Conservation (phyloP, 345 rosid species). For the Syzygium oleosum region DNA sequence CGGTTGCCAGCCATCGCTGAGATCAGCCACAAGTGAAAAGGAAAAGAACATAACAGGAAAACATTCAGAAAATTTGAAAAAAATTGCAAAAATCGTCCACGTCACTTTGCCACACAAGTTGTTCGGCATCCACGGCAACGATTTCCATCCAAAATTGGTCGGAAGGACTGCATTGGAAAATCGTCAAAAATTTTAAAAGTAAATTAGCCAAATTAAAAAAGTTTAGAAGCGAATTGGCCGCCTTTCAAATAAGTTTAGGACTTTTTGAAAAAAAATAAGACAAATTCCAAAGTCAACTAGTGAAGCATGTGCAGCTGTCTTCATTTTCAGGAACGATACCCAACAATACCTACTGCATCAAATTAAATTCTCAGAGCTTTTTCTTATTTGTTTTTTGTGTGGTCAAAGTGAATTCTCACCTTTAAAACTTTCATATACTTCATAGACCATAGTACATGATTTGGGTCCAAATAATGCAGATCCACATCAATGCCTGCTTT, state of each 20-base stretch:
- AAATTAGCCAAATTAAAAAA: neutral
- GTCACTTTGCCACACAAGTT: rapidly evolving
- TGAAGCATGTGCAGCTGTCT: neutral
- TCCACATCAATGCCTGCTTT: neutral
- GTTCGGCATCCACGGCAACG: rapidly evolving
- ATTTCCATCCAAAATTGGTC: neutral
- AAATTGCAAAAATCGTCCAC: neutral
- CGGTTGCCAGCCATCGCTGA: neutral
- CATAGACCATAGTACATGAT: neutral
- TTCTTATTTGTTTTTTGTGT: neutral
- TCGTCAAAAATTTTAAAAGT: no score
- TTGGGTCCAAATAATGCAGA: neutral
- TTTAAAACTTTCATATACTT: neutral
- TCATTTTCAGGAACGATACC: neutral
- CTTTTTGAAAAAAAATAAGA: neutral
- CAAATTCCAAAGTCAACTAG: neutral
- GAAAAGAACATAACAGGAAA: neutral
- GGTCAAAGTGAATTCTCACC: neutral
- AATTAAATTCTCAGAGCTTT: neutral
- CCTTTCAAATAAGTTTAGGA: neutral
- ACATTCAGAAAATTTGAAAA: no score
- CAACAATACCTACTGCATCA: neutral
- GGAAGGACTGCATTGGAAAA: no score
- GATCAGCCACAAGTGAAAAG: neutral
- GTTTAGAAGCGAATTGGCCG: neutral